Evolutionary conservation across 2,329 filamentous ascomycete genomes (phyloP), one percentile per base, ranked within the genome.

Genomic region (Sporothrix humicola): DNA sequence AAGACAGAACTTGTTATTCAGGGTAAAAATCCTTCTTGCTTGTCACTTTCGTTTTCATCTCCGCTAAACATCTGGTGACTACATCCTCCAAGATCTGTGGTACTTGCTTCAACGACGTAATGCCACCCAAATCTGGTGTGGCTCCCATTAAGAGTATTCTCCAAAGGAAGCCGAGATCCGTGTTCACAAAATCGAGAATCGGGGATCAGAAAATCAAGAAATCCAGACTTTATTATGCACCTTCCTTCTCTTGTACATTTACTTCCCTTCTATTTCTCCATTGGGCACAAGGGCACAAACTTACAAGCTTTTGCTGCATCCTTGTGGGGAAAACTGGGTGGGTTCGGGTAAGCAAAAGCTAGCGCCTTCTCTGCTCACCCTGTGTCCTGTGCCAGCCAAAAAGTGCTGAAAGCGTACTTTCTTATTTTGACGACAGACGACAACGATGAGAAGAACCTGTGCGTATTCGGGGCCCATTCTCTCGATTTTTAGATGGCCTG

Each of bases 101-200:
- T 58, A 58, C 54, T 58, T 58, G 54, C 54, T 23, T 9, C 54
- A 58, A 58, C 54, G 52, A 58, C 54, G 54, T 26, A 26, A 58
- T 58, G 9, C n/a, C 54, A 58, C 54, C 54, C 20, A 13, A 58
- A 58, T 26, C 20, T 13, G 54, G 54, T 58, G 54, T 58, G 26
- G 54, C 20, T 9, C 10, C 54, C 54, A 12, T 26, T 26, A 3
- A n/a, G 20, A 52, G 50, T 52, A n/a, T 52, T 52, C 17, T 20
- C 20, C 54, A 20, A 58, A 58, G 54, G 54, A 58, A 26, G 23
- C 23, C 23, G 23, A 26, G 23, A 26, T 26, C 23, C 23, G 23
- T 26, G 23, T 26, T 26, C 23, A 26, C 23, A 26, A 26, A 26
- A 26, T 26, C 23, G 23, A 26, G 23, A 26, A 26, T 26, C 23